Evolutionary conservation across 352 stramenopile genomes (phyloP).

Genomic region (Plasmopara muralis): DNA sequence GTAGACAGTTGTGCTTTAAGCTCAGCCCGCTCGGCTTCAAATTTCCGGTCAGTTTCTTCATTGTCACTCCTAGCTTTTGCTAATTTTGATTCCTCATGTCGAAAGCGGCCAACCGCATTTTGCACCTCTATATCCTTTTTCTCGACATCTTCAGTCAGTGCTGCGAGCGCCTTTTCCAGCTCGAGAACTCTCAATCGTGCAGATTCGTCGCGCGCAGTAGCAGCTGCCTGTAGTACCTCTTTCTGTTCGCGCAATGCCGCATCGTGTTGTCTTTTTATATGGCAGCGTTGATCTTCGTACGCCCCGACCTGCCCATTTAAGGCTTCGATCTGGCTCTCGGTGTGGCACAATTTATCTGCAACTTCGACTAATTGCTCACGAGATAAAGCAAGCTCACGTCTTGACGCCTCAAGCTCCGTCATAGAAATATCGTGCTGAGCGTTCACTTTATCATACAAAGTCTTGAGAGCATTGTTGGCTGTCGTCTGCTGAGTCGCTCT

Average conservation of each 20-base stretch:
- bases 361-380: constrained; percentile 12
- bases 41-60: constrained; percentile 12
- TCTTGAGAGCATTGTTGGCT: constrained; percentile 20
- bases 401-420: constrained; percentile 24
- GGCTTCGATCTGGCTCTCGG: constrained; percentile 22
- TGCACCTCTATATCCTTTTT: constrained; percentile 23
- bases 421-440: constrained; percentile 8
- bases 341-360: constrained; percentile 16
- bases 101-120: constrained; percentile 5
- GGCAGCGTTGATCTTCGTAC: constrained; percentile 25
- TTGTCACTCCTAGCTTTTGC: constrained; percentile 11
- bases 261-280: constrained; percentile 13
- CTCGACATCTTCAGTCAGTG: constrained; percentile 16
- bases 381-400: constrained; percentile 24
- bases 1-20: constrained; percentile 24
- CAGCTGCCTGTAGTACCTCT: constrained; percentile 11
- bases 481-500: constrained; percentile 31
- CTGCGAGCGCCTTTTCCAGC: constrained; percentile 18
- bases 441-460: constrained; percentile 24
- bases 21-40: constrained; percentile 19
- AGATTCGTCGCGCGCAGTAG: constrained; percentile 12
- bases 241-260: constrained; percentile 10
- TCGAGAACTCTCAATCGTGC: constrained; percentile 16
- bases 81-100: constrained; percentile 13
- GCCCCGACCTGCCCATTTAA: constrained; percentile 23